Evolutionary conservation across 805 yeast species (phyloP).

Genomic region (Myxozyma nipponensis): DNA sequence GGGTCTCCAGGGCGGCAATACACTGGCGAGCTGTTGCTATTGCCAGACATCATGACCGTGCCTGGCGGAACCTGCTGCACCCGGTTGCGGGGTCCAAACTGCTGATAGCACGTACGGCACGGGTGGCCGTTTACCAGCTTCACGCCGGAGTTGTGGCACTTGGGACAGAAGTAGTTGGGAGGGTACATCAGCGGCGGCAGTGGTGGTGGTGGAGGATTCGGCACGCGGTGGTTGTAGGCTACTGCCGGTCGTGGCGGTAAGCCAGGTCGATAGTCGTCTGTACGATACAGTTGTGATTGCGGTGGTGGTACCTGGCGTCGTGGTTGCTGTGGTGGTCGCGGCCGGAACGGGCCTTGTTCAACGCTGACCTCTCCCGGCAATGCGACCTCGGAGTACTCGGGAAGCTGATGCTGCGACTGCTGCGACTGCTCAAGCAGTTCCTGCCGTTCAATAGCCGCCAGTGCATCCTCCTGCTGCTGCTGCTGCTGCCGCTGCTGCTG

Average conservation of each 20-base stretch:
- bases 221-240: too few species aligned
- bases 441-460: neutral
- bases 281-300: too few species aligned
- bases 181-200: too few species aligned
- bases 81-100: slow-evolving; percentile 40
- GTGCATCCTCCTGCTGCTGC: slow-evolving; percentile 1
- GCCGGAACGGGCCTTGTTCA: neutral
- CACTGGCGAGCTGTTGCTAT: neutral
- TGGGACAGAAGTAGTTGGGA: slow-evolving; percentile 53
- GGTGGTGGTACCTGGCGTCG: neutral
- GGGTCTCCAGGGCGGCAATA: slow-evolving; percentile 66
- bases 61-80: slow-evolving; percentile 28
- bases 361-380: too few species aligned
- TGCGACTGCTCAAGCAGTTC: neutral
- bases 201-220: too few species aligned
- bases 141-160: slow-evolving; percentile 72
- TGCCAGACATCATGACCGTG: slow-evolving; percentile 14
- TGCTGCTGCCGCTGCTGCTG: slow-evolving; percentile 1
- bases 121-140: slow-evolving; percentile 55
- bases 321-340: slow-evolving; percentile 1
- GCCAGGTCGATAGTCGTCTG: too few species aligned
- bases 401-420: neutral
- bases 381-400: too few species aligned
- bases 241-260: too few species aligned
- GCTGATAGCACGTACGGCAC: slow-evolving; percentile 68